These are phyloP conservation scores for Batkoa obscura DNA, from an alignment of 371 early-diverging fungal genomes.

Conservation along the genomic window DNA sequence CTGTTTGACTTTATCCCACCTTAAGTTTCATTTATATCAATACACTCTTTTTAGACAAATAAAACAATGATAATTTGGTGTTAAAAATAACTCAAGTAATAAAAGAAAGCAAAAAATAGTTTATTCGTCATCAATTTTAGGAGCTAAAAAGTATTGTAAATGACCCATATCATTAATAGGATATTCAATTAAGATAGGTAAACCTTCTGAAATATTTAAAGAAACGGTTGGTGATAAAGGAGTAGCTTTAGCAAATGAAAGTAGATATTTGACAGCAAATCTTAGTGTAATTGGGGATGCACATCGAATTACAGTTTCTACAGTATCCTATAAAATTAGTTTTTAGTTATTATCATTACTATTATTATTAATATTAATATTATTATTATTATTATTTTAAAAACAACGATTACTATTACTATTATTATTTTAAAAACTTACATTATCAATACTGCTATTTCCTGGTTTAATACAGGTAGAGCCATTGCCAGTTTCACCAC, in stretches of 20 bases:
- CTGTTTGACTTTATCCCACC: too few species aligned
- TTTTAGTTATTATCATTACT: too few species aligned
- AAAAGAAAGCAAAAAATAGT: too few species aligned
- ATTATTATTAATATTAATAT: too few species aligned
- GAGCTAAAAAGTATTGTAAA: conserved; percentile 74
- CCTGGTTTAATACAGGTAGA: conserved; percentile 61
- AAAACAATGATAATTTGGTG: too few species aligned
- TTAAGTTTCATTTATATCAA: too few species aligned
- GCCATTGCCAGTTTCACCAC: conserved; percentile 82
- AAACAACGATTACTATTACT: too few species aligned
- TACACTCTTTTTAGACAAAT: too few species aligned
- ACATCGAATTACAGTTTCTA: conserved; percentile 52
- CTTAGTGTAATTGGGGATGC: conserved; percentile 60
- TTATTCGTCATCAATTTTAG: conserved; percentile 16
- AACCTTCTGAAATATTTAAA: conserved; percentile 62
- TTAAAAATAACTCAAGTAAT: too few species aligned
- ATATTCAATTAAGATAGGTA: conserved; percentile 89
- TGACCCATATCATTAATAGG: conserved; percentile 77
- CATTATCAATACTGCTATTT: conserved; percentile 7
- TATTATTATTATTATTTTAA: too few species aligned
- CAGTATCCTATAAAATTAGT: conserved; percentile 28
- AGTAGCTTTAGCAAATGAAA: conserved; percentile 89
- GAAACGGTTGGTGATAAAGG: conserved; percentile 62
- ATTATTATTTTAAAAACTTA: too few species aligned
- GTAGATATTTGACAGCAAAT: conserved; percentile 86